Conservation (phyloP, 1,284 basidiomycete species). For the Ganoderma sp. region DNA sequence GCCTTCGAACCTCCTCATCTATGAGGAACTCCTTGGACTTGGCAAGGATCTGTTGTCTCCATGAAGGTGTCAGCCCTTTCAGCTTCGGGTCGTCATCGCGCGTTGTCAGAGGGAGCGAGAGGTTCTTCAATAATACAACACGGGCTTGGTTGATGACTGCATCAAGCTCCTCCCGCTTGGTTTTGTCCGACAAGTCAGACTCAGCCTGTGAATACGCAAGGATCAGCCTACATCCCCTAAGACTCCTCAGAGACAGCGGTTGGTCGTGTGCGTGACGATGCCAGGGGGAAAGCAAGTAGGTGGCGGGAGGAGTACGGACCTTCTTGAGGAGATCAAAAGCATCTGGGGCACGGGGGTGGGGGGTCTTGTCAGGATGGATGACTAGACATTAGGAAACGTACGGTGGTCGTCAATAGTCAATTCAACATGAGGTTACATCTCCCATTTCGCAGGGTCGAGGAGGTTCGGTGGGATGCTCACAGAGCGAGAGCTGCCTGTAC, state of each 20-base stretch:
- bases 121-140: slow-evolving; percentile 59
- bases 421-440: slow-evolving; percentile 17
- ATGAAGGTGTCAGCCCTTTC: slow-evolving; percentile 61
- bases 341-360: slow-evolving; percentile 79
- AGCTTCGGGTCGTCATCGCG: slow-evolving; percentile 62
- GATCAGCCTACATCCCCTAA: slow-evolving; percentile 7
- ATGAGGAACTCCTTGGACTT: slow-evolving; percentile 81
- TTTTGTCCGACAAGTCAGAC: slow-evolving; percentile 74
- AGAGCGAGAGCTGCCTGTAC: slow-evolving; percentile 81
- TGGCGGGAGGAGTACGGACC: slow-evolving; percentile 47
- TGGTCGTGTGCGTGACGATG: slow-evolving; percentile 5
- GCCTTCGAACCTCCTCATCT: slow-evolving; percentile 78
- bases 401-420: slow-evolving; percentile 35
- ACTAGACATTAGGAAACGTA: slow-evolving; percentile 61
- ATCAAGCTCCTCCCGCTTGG: slow-evolving; percentile 78
- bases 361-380: slow-evolving; percentile 86
- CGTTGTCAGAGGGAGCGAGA: slow-evolving; percentile 63
- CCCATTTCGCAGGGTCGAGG: slow-evolving; percentile 11
- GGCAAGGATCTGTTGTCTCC: slow-evolving; percentile 64
- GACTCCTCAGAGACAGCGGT: slow-evolving; percentile 2
- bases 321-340: slow-evolving; percentile 87
- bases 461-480: slow-evolving; percentile 52
- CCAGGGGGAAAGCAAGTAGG: background rate
- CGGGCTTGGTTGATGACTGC: slow-evolving; percentile 78
- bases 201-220: slow-evolving; percentile 62